Percentiles rank a stretch among this genome's conserved stretches.
Evolutionary conservation across 345 rosid genomes (phyloP).

Genomic region (Citrus trifoliata): DNA sequence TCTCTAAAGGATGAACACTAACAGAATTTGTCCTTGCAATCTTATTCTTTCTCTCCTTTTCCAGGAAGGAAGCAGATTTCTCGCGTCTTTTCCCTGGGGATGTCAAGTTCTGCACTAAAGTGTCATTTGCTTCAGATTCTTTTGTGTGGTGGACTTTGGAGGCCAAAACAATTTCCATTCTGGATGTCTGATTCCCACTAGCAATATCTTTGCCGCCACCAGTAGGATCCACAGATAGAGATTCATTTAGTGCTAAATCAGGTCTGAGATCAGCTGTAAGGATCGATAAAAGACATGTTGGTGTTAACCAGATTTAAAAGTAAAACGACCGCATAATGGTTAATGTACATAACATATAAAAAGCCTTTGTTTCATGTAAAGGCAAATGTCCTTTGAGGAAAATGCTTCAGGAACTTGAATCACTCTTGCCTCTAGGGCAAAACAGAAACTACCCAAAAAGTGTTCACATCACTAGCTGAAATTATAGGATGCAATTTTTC

Average conservation of each 20-base stretch:
- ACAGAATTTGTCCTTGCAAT: conserved; percentile 5
- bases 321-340: background rate
- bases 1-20: conserved; percentile 23
- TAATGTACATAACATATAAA: background rate
- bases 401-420: background rate
- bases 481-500: background rate
- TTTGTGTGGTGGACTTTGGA: conserved; percentile 16
- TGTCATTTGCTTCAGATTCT: conserved; percentile 22
- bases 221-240: conserved; percentile 12
- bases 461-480: background rate
- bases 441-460: background rate
- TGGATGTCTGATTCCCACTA: conserved; percentile 17
- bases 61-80: conserved; percentile 17
- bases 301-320: background rate
- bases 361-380: background rate
- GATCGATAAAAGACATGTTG: conserved; percentile 16
- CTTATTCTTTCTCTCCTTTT: conserved; percentile 24
- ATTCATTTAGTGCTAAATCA: conserved; percentile 21
- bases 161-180: conserved; percentile 23
- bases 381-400: background rate
- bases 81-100: conserved; percentile 19
- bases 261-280: conserved; percentile 28
- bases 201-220: conserved; percentile 21
- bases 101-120: conserved; percentile 7
- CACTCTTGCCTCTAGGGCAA: background rate